A percentile compares a stretch with the other conserved stretches of the same genome.
Conservation (phyloP, 306 rosid species). For the Rosa chinensis region DNA sequence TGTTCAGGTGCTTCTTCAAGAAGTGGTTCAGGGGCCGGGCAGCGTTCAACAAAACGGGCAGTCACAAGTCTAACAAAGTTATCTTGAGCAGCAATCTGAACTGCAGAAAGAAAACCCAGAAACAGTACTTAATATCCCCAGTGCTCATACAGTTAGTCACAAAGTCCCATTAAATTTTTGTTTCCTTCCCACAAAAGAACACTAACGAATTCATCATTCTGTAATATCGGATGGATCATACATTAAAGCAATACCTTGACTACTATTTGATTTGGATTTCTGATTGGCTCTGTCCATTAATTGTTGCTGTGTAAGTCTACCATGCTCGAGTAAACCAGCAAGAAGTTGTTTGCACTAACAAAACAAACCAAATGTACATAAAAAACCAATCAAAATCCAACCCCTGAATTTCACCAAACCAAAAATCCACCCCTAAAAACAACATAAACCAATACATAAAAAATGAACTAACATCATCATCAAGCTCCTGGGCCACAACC, state of each 20-base stretch:
- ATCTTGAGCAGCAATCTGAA: constrained; percentile 27
- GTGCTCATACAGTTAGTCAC: neutral
- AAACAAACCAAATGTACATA: constrained; percentile 22
- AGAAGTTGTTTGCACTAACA: constrained; percentile 58
- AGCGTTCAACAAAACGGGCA: constrained; percentile 64
- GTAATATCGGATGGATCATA: neutral
- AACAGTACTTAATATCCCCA: neutral
- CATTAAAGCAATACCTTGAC: constrained; percentile 39
- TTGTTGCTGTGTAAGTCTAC: constrained; percentile 74
- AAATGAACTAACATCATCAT: constrained; percentile 51
- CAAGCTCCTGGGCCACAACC: constrained; percentile 48
- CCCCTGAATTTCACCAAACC: constrained; percentile 8
- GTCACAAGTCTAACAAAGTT: constrained; percentile 58
- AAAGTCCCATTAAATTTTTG: neutral
- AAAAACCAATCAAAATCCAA: constrained; percentile 24
- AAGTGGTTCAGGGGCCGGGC: constrained; percentile 71
- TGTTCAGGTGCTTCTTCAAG: constrained; percentile 41
- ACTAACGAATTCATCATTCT: neutral
- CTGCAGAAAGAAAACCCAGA: constrained; percentile 37
- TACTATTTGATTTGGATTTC: constrained; percentile 32
- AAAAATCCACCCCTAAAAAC: neutral
- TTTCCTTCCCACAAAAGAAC: too few species aligned
- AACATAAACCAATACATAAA: neutral
- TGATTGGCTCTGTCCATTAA: constrained; percentile 56
- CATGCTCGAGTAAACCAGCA: constrained; percentile 80